Evolutionary conservation across 2,329 filamentous ascomycete species (phyloP), one percentile per base, ranked within the genome.

Genomic region (Dryadomyces quercus-mongolicae): DNA sequence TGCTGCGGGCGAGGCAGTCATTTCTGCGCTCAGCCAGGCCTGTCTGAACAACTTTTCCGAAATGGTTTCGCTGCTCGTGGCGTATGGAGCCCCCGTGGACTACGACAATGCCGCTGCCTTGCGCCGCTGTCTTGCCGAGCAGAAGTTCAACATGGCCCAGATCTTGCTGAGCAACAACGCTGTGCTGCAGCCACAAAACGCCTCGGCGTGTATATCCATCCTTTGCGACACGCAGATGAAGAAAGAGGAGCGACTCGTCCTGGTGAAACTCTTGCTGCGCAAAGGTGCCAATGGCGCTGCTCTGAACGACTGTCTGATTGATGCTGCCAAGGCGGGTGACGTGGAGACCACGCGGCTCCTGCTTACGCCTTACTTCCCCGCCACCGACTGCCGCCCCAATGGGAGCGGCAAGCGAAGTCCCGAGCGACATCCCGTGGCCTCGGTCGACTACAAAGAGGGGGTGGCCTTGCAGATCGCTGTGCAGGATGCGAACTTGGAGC

Each of bases 21-120:
- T 76, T 0, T 65, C 67, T 34, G 76, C 74, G 0, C 66, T 82
- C 1, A 65, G 75, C 7, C 67, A 73, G 36, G 74, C 78, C 0
- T 74, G 73, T 52, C 67, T 71, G 7, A 70, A 69, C 2, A 72
- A 75, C 46, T 80, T 76, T 56, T 69, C 75, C 54, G 75, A 79
- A 44, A 76, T 82, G 73, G 73, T 78, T 2, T 67, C 66, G 42
- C 65, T 82, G n/a, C 65, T 83, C 7, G 68, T 79, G 21, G 64
- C 66, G 3, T 74, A 80, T 54, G 76, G 77, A 8, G 76, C 76
- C 0, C 78, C 78, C 0, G 67, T 80, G 34, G 77, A 80, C 58
- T 76, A 75, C 55, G 71, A 78, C 43, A 71, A 77, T 49, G 77
- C 73, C 0, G 64, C 68, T 7, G 73, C 73, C 1, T 55, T 82